Evolutionary conservation across 768 basidiomycete species (phyloP), one percentile per base, ranked within the genome.

Genomic region (Postia placenta): DNA sequence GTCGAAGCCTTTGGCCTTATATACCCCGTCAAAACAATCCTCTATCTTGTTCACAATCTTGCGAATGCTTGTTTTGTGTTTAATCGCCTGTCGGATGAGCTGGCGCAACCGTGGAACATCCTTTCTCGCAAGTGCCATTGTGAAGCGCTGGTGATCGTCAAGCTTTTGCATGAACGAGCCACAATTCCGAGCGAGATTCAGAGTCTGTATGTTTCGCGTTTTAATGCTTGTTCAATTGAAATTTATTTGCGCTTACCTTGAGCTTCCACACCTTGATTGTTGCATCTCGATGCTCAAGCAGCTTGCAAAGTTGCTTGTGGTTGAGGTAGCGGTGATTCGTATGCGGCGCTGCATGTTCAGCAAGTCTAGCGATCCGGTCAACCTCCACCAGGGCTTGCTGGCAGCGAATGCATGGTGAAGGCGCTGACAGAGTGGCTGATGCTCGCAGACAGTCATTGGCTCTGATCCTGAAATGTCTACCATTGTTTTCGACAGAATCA

Each of bases 31-130:
- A 2, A 57, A 9, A 3, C 58, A 56, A 3, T 42, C 40, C 37
- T 52, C 20, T n/a, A 52, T 50, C 42, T 47, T 55, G 7, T 48
- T 30, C 6, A 64, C 48, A 15, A 66, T 43, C 12, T 37, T 48
- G 23, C 48, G 45, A 0, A 54, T 20, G 15, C 59, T 55, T 51
- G 58, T 59, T 17, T 24, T 24, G 2, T 45, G 17, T 14, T 41
- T 48, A 25, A 53, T 22, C 11, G 55, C 56, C 40, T 60, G 59
- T 27, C 45, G 49, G 37, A 68, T 53, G 15, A 68, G 55, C 11
- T 60, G 61, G 19, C 59, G 58, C 9, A 67, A 51, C 1, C 46
- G 63, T 2, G 64, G 66, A 11, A 68, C 55, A 36, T 62, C 51
- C 12, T 52, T 23, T 7, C 48, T 51, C 2, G 57, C 60, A 19